Evolutionary conservation across 371 early-diverging fungal genomes (phyloP).

Genomic region (Mucor circinelloides): DNA sequence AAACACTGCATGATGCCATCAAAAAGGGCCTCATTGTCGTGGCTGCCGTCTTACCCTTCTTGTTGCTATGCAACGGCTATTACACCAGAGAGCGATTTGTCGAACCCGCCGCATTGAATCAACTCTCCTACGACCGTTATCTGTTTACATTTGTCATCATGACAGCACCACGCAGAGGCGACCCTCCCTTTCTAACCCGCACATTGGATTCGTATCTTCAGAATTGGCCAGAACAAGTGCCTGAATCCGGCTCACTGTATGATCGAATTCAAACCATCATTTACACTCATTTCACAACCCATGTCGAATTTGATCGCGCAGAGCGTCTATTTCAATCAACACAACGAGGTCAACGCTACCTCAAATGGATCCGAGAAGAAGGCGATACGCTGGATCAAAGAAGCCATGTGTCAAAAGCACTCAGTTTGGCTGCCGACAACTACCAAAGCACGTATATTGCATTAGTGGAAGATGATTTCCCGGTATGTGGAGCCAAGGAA

Average conservation of each 20-base stretch:
- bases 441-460: constrained; percentile 52
- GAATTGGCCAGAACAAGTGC: constrained; percentile 29
- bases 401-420: constrained; percentile 45
- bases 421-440: constrained; percentile 37
- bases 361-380: constrained; percentile 46
- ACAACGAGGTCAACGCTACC: constrained; percentile 40
- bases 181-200: constrained; percentile 41
- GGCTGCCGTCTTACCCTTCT: constrained; percentile 7
- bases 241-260: constrained; percentile 36
- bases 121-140: constrained; percentile 31
- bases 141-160: constrained; percentile 48
- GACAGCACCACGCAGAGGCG: constrained; percentile 51
- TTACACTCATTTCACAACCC: constrained; percentile 53
- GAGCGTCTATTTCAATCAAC: constrained; percentile 25
- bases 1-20: constrained; percentile 5
- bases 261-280: constrained; percentile 46
- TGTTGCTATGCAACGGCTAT: constrained; percentile 32
- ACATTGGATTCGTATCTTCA: constrained; percentile 46
- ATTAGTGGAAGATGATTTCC: constrained; percentile 66
- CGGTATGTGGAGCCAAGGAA: constrained; percentile 52
- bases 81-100: constrained; percentile 34
- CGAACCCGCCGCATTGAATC: constrained; percentile 20
- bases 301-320: constrained; percentile 41
- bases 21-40: constrained; percentile 15
- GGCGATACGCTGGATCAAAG: constrained; percentile 46